phyloP scores from a whole-genome alignment of 306 rosid genomes.

The Styphnolobium japonicum region DNA sequence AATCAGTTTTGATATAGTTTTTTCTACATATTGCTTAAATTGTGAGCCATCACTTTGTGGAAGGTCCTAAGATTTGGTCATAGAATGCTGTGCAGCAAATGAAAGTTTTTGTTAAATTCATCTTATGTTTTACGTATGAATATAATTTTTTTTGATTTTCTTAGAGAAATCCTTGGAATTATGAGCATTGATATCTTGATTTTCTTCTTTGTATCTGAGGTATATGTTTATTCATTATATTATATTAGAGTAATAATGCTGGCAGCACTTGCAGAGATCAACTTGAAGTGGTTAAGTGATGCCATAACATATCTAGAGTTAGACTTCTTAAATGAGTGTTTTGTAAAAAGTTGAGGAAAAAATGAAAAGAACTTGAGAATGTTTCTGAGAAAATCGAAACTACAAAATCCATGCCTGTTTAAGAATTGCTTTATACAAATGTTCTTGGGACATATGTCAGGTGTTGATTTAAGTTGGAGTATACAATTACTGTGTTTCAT shows the following conservation, averaged over 20 bases:
- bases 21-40: background rate
- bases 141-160: background rate
- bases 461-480: background rate
- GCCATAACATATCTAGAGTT: background rate
- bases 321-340: background rate
- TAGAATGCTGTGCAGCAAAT: background rate
- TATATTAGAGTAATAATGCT: background rate
- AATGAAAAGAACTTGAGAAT: background rate
- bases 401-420: background rate
- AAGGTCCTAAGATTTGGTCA: background rate
- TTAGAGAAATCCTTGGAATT: background rate
- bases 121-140: background rate
- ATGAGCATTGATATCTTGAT: background rate
- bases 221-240: background rate
- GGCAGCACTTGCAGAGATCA: slow-evolving; percentile 1
- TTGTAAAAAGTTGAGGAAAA: background rate
- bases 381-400: slow-evolving; percentile 1
- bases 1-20: background rate
- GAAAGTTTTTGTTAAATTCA: background rate
- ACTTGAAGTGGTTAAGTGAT: background rate
- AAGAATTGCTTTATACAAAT: slow-evolving; percentile 2
- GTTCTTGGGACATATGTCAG: background rate
- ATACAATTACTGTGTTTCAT: background rate
- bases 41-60: background rate
- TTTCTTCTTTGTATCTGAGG: background rate